Conservation (phyloP, 2,329 filamentous ascomycete species). For the Trichoderma sp. region DNA sequence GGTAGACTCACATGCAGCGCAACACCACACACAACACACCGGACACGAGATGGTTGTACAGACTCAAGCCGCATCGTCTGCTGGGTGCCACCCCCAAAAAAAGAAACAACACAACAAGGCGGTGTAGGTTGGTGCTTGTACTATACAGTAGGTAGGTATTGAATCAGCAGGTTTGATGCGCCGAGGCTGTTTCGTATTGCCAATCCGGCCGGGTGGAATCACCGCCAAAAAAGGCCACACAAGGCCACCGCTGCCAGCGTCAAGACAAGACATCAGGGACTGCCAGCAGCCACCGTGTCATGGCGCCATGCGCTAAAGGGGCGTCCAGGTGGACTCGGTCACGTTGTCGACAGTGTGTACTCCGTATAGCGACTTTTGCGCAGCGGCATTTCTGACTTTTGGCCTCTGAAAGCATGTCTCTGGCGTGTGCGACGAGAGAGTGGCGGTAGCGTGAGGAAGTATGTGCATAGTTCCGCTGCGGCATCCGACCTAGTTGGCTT, state of each 20-base stretch:
- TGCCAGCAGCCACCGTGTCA: not conserved
- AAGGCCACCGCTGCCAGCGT: not conserved
- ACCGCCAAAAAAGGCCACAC: not conserved
- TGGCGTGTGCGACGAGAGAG: not conserved
- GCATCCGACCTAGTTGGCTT: not conserved
- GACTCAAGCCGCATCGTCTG: not conserved
- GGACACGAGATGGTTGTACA: not conserved
- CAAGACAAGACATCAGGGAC: not conserved
- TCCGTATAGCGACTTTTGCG: not conserved
- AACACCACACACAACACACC: not conserved
- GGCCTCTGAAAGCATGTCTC: not conserved
- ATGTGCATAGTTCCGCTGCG: not conserved
- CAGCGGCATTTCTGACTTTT: constrained; percentile 10
- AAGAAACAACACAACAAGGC: not conserved
- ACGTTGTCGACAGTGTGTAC: not conserved
- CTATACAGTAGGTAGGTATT: not conserved
- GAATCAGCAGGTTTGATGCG: too few relatives aligned
- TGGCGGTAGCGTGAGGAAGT: too few relatives aligned
- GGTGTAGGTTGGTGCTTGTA: not conserved
- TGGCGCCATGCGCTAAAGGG: not conserved
- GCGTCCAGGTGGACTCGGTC: not conserved
- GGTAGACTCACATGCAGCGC: not conserved
- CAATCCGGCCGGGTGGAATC: not conserved
- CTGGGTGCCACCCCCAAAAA: not conserved
- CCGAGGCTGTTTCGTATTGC: not conserved